phyloP scores from a whole-genome alignment of 1,139 yeast species.

The Saccharomyces hybrid region DNA sequence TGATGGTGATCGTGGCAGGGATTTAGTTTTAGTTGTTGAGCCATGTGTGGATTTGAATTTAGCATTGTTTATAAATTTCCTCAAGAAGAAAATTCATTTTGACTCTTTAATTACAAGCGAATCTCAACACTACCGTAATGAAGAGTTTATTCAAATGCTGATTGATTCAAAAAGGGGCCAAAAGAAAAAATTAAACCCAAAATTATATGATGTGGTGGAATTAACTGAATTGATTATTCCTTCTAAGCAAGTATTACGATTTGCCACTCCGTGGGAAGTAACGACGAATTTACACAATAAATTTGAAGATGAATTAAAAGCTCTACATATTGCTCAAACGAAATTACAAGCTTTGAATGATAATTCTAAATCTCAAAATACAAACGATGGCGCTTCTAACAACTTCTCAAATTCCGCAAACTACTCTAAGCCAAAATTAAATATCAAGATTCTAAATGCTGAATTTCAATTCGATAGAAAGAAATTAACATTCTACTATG shows the following conservation, averaged over 20 bases:
- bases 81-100: constrained; percentile 50
- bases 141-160: constrained; percentile 23
- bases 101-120: constrained; percentile 30
- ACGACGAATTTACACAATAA: constrained; percentile 35
- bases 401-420: background rate
- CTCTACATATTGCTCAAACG: constrained; percentile 36
- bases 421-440: constrained; percentile 16
- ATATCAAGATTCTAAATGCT: constrained; percentile 55
- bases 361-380: constrained; percentile 10
- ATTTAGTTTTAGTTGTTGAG: constrained; percentile 71
- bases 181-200: constrained; percentile 24
- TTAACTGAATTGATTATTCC: constrained; percentile 33
- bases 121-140: constrained; percentile 26
- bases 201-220: constrained; percentile 32
- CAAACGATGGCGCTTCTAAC: constrained; percentile 3
- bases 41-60: constrained; percentile 63
- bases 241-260: constrained; percentile 68
- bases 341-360: constrained; percentile 32
- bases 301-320: constrained; percentile 40
- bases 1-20: constrained; percentile 94
- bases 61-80: constrained; percentile 73
- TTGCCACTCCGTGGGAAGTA: constrained; percentile 36
- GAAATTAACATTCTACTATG: constrained; percentile 83
- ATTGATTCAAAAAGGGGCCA: constrained; percentile 23
- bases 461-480: constrained; percentile 95